phyloP scores from a whole-genome alignment of 169 alveolate genomes.

The Plasmodium billcollinsi region DNA sequence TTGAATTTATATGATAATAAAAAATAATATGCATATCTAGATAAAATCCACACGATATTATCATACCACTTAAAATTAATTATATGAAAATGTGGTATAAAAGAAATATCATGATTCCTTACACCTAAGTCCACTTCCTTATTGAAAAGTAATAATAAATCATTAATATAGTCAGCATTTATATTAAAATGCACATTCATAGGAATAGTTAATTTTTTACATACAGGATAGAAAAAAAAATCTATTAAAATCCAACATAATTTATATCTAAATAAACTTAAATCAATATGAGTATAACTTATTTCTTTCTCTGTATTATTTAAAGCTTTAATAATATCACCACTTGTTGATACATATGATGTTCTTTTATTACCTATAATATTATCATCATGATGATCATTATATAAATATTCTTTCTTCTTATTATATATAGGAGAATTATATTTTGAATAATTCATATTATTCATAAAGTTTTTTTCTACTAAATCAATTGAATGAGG shows the following conservation, averaged over 20 bases:
- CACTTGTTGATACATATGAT: background rate
- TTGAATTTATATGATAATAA: conserved; percentile 46
- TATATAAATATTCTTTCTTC: background rate
- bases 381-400: background rate
- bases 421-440: conserved; percentile 16
- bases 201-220: conserved; percentile 63
- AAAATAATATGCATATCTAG: conserved; percentile 66
- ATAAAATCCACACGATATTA: conserved; percentile 67
- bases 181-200: conserved; percentile 51
- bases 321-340: background rate
- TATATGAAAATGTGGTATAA: conserved; percentile 76
- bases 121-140: conserved; percentile 64
- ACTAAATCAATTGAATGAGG: no score
- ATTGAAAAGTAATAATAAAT: conserved; percentile 18
- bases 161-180: conserved; percentile 65
- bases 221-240: conserved; percentile 65
- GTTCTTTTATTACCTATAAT: background rate
- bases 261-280: conserved; percentile 72
- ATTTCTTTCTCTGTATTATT: background rate
- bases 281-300: conserved; percentile 23
- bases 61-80: conserved; percentile 77
- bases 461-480: background rate
- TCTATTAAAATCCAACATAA: conserved; percentile 74
- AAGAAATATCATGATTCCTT: conserved; percentile 60
- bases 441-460: background rate